Evolutionary conservation across 345 rosid genomes (phyloP).

Genomic region (Excoecaria agallocha): DNA sequence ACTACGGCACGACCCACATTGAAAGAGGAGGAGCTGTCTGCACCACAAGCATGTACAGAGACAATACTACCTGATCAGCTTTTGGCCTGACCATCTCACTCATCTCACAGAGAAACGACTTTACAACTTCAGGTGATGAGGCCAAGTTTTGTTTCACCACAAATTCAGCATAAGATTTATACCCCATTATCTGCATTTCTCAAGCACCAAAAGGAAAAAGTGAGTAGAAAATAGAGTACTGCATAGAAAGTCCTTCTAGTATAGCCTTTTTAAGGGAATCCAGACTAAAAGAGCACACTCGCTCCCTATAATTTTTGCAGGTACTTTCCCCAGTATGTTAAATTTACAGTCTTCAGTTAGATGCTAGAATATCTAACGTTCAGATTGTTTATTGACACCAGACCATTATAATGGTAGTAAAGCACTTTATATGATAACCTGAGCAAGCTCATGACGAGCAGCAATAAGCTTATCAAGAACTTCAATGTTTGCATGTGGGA

Average conservation of each 20-base stretch:
- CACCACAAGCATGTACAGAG: slow-evolving; percentile 11
- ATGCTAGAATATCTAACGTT: background rate
- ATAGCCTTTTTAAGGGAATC: background rate
- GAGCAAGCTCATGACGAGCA: slow-evolving; percentile 83
- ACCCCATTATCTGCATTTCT: slow-evolving; percentile 62
- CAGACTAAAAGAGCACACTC: background rate
- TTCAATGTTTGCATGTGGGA: slow-evolving; percentile 66
- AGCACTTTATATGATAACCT: slow-evolving; percentile 41
- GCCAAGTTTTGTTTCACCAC: slow-evolving; percentile 70
- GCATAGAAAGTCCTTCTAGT: background rate
- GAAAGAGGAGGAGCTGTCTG: background rate
- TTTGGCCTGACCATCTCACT: slow-evolving; percentile 63
- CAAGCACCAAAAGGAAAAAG: slow-evolving; percentile 1
- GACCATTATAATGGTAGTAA: background rate
- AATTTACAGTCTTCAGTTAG: slow-evolving; percentile 6
- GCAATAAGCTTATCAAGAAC: slow-evolving; percentile 74
- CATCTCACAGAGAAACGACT: slow-evolving; percentile 77
- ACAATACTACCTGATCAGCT: slow-evolving; percentile 67
- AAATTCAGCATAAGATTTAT: slow-evolving; percentile 74
- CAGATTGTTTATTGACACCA: background rate
- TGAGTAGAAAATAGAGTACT: background rate
- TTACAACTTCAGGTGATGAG: slow-evolving; percentile 71
- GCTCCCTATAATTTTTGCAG: background rate
- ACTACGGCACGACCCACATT: slow-evolving; percentile 10
- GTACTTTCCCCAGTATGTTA: background rate